Evolutionary conservation across 805 yeast species (phyloP), one percentile per base, ranked within the genome.

Genomic region (Sugiyamaella floridensis): DNA sequence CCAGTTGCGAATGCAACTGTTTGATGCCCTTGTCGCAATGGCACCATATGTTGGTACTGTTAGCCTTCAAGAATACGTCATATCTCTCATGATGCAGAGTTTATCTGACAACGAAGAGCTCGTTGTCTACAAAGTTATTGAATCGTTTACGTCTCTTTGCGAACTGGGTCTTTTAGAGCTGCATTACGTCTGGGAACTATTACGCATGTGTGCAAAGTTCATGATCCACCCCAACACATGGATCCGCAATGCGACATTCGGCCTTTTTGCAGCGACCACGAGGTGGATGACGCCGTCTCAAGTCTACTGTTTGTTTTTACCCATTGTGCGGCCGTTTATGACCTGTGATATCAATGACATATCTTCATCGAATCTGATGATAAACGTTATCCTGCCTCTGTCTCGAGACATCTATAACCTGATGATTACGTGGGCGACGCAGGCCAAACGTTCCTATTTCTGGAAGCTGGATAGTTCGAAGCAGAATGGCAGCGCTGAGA

Each of bases 181-280:
- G 48, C 71, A 71, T 4, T 73, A 73, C 48, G 66, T 78, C 34
- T 80, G 84, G 78, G 86, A 81, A 55, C 66, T 84, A 2, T 68
- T 82, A 15, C 68, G 70, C 2, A 69, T 74, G 2, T 71, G 80
- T 0, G 70, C 82, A 2, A 79, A 81, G 51, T 74, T 92, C 26
- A 63, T 86, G 0, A 67, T 90, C 8, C 97, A 90, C 63, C 98
- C 98, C 0, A 90, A 89, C 66, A 85, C 80, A 50, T 83, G 95
- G 82, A 83, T 92, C 10, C 69, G 96, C 40, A 88, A 86, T 57
- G 77, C 85, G 1, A 79, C 85, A 0, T 61, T 89, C 43, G 69
- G 75, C 1, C 72, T 89, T 48, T 72, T 89, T 1, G 71, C 85
- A 2, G 76, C 85, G 0, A 76, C 87, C 1, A 80, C 86, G 1